Percentiles rank a stretch among this genome's conserved stretches.
Conservation (phyloP, 2,329 filamentous ascomycete genomes). For the Fonsecaea multimorphosa region DNA sequence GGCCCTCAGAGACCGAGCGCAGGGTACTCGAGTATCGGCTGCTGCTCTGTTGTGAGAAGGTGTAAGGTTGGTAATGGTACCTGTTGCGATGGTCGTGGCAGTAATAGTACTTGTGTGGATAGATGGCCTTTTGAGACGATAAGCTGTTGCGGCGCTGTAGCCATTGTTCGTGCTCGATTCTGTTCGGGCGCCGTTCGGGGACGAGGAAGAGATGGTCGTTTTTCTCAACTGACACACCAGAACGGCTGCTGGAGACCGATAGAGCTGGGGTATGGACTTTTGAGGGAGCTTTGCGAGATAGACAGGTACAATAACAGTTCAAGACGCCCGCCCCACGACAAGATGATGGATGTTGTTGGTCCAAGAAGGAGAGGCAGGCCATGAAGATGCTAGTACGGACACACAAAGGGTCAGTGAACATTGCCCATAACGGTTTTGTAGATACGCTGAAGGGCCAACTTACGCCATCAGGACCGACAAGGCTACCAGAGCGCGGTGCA, state of each 20-base stretch:
- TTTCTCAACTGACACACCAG: constrained; percentile 22
- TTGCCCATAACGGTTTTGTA: neutral
- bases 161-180: constrained; percentile 33
- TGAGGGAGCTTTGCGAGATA: constrained; percentile 3
- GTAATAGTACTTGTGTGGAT: constrained; percentile 25
- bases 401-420: neutral
- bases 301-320: constrained; percentile 17
- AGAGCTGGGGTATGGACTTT: constrained; percentile 1
- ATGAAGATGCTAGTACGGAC: constrained; percentile 14
- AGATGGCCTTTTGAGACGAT: constrained; percentile 33
- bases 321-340: constrained; percentile 4
- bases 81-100: constrained; percentile 21
- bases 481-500: constrained; percentile 30
- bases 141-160: constrained; percentile 33
- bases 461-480: constrained; percentile 31
- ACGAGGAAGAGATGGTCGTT: constrained; percentile 22
- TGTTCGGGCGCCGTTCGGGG: constrained; percentile 18
- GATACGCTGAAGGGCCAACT: neutral
- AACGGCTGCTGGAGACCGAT: constrained; percentile 21
- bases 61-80: constrained; percentile 22
- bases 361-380: constrained; percentile 24
- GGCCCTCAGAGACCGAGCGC: constrained; percentile 31
- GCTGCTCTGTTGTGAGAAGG: constrained; percentile 14
- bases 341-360: constrained; percentile 5
- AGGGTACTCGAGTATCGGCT: constrained; percentile 30